Percentiles rank a stretch among this genome's conserved stretches.
Evolutionary conservation across 257 asterid genomes (phyloP).

Genomic region (Gentiana dahurica): DNA sequence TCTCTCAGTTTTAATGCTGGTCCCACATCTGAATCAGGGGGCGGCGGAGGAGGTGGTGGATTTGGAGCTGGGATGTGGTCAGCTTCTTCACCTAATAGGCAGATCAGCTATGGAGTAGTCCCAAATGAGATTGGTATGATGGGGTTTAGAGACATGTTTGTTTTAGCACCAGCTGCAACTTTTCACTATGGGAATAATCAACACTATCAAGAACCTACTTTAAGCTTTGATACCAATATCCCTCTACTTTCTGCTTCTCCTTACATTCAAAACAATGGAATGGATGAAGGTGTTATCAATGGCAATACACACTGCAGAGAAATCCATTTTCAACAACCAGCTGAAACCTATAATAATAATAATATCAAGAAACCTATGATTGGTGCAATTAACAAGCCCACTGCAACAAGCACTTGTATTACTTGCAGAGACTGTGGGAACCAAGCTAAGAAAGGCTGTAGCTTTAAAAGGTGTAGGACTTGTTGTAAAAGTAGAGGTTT

Average conservation of each 20-base stretch:
- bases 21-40: conserved; percentile 19
- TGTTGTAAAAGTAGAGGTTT: conserved; percentile 8
- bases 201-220: conserved; percentile 22
- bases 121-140: conserved; percentile 37
- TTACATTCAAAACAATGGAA: too few relatives aligned
- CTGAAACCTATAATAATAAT: too few relatives aligned
- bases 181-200: conserved; percentile 27
- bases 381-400: too few relatives aligned
- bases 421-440: conserved; percentile 8
- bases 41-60: conserved; percentile 10
- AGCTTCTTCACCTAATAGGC: conserved; percentile 34
- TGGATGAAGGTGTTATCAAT: too few relatives aligned
- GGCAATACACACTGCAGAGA: too few relatives aligned
- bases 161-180: conserved; percentile 53
- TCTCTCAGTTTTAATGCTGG: conserved; percentile 71
- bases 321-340: too few relatives aligned
- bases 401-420: too few relatives aligned
- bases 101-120: conserved; percentile 49
- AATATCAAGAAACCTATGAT: too few relatives aligned
- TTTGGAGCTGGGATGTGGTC: conserved; percentile 44
- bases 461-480: conserved; percentile 4
- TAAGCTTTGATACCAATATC: conserved; percentile 32
- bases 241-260: too few relatives aligned
- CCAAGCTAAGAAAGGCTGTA: conserved; percentile 7
- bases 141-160: conserved; percentile 27